phyloP scores from a whole-genome alignment of 2,329 filamentous ascomycete genomes.

The Pseudogymnoascus sp. region DNA sequence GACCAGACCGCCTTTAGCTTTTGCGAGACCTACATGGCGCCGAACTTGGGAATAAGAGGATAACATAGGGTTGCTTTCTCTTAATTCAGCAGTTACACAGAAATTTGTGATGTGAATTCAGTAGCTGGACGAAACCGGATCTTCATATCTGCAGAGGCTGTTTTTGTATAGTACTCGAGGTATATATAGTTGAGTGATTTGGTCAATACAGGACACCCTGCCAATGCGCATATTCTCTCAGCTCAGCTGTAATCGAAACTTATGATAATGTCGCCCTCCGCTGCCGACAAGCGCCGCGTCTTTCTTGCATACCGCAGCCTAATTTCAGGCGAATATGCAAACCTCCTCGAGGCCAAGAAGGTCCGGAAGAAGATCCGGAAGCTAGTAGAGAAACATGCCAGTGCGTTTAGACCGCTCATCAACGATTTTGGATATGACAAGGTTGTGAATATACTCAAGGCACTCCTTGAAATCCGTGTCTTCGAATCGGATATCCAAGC shows the following conservation, averaged over 20 bases:
- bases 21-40: no score
- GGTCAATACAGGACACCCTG: background rate
- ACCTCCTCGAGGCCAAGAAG: background rate
- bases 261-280: background rate
- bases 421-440: constrained; percentile 15
- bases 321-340: background rate
- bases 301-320: background rate
- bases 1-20: no score
- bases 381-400: constrained; percentile 15
- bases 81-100: background rate
- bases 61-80: no score
- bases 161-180: background rate
- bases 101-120: background rate
- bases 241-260: background rate
- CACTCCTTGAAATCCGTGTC: constrained; percentile 21
- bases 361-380: constrained; percentile 18
- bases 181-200: background rate
- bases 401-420: constrained; percentile 14
- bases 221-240: background rate
- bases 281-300: background rate
- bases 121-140: background rate
- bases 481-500: constrained; percentile 29
- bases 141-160: background rate
- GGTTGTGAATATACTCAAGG: constrained; percentile 18
- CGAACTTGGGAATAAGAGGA: no score